Percentiles rank a stretch among this genome's conserved stretches.
These are phyloP conservation scores for Schizothecium vesticola DNA, from an alignment of 495 filamentous ascomycete genomes.

Conservation along the genomic window DNA sequence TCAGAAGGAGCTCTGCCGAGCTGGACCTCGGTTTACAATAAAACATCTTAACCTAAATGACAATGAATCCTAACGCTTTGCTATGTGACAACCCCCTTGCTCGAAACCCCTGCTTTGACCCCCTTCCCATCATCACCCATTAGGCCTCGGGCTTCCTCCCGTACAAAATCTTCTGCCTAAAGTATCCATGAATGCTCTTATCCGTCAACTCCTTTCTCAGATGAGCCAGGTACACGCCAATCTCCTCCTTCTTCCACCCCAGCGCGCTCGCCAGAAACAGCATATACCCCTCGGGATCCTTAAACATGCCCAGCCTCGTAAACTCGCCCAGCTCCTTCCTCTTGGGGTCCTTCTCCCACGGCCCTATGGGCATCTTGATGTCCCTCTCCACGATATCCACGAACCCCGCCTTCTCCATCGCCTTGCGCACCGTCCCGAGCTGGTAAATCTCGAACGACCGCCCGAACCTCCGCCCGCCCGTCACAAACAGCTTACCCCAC, in stretches of 20 bases:
- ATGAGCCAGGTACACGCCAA: conserved; percentile 12
- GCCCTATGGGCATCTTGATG: conserved; percentile 9
- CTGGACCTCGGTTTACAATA: not conserved
- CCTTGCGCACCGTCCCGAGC: conserved; percentile 21
- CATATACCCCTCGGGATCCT: conserved; percentile 28
- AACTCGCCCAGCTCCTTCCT: conserved; percentile 43
- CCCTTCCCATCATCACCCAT: no score
- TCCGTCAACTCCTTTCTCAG: not conserved
- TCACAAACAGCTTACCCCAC: conserved; percentile 18
- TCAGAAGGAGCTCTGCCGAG: not conserved
- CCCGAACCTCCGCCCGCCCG: conserved; percentile 14
- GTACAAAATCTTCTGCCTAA: conserved; percentile 1
- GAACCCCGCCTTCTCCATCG: conserved; percentile 45
- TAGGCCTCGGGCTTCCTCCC: conserved; percentile 3
- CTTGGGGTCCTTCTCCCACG: conserved; percentile 32
- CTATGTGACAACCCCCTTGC: not conserved
- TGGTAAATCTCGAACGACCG: conserved; percentile 13
- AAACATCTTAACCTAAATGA: not conserved
- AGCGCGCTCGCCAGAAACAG: conserved; percentile 30
- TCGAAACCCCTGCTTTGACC: not conserved
- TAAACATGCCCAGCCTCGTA: conserved; percentile 16
- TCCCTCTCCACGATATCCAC: conserved; percentile 29
- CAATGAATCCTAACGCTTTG: not conserved
- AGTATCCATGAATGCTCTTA: not conserved
- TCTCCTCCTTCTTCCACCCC: conserved; percentile 19